Evolutionary conservation across 2,329 filamentous ascomycete species (phyloP).

Genomic region (Microcyclospora pomicola): DNA sequence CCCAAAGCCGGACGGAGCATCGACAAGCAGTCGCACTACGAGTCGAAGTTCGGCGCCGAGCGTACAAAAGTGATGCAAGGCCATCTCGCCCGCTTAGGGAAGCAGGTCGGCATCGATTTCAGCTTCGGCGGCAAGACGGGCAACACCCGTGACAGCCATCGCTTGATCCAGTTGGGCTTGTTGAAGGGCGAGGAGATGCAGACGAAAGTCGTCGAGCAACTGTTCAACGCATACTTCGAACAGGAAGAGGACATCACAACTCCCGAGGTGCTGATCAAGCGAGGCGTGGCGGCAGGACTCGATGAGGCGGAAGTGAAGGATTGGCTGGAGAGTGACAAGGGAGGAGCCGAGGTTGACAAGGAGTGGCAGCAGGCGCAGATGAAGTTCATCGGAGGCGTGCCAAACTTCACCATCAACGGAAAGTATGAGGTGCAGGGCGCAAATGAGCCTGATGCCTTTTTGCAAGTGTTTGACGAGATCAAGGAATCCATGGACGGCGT

Average conservation of each 20-base stretch:
- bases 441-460: constrained; percentile 53
- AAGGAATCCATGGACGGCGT: constrained; percentile 22
- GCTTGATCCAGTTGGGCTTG: constrained; percentile 57
- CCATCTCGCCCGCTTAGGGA: constrained; percentile 45
- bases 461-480: constrained; percentile 50
- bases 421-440: constrained; percentile 55
- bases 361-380: constrained; percentile 31
- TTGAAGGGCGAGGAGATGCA: constrained; percentile 40
- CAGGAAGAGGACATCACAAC: constrained; percentile 35
- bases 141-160: constrained; percentile 66
- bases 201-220: constrained; percentile 44
- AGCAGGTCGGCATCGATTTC: constrained; percentile 58
- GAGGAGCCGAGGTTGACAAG: constrained; percentile 32
- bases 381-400: constrained; percentile 52
- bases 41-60: constrained; percentile 49
- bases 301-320: constrained; percentile 28
- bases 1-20: constrained; percentile 43
- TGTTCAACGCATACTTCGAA: constrained; percentile 46
- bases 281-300: constrained; percentile 31
- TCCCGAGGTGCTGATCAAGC: constrained; percentile 26
- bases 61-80: constrained; percentile 44
- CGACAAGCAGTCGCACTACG: constrained; percentile 45
- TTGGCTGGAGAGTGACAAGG: constrained; percentile 31
- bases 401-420: constrained; percentile 60
- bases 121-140: constrained; percentile 57